Conservation (phyloP, 1,284 basidiomycete genomes). For the Moesziomyces aphidis region DNA sequence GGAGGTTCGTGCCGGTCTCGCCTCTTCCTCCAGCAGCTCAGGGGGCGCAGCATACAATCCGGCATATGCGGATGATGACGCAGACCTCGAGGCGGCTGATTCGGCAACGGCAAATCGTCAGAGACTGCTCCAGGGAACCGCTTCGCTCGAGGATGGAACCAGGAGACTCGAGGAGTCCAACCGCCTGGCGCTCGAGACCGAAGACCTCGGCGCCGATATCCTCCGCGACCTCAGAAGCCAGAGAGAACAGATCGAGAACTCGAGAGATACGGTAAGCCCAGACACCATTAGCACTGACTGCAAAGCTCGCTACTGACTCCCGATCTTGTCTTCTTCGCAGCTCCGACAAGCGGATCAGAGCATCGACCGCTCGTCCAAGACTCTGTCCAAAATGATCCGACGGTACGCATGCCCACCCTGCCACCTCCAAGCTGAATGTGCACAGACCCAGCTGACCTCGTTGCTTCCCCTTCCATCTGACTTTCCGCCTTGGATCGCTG, state of each 20-base stretch:
- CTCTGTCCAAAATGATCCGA: constrained; percentile 75
- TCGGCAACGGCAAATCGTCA: constrained; percentile 68
- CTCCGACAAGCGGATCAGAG: constrained; percentile 73
- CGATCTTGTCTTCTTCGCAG: constrained; percentile 50
- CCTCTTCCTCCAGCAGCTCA: constrained; percentile 12
- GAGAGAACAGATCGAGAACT: constrained; percentile 94
- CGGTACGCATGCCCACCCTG: constrained; percentile 69
- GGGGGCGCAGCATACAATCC: constrained; percentile 20
- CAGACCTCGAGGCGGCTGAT: constrained; percentile 49
- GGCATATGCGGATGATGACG: constrained; percentile 38
- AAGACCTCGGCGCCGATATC: constrained; percentile 93
- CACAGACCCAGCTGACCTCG: constrained; percentile 2
- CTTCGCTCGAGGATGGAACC: constrained; percentile 69
- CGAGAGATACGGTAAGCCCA: constrained; percentile 81
- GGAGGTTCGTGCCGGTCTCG: constrained; percentile 33
- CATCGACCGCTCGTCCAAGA: constrained; percentile 74
- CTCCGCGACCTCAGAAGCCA: constrained; percentile 85
- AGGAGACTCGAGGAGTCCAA: constrained; percentile 89
- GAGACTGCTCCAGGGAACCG: constrained; percentile 66
- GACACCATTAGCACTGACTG: too few relatives aligned
- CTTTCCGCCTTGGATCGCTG: constrained; percentile 3
- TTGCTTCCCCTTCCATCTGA: background rate
- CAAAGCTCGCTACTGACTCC: background rate
- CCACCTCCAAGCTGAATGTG: background rate
- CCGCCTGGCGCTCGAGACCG: constrained; percentile 92